Evolutionary conservation across 2,329 filamentous ascomycete species (phyloP).

Genomic region (Dothistroma septosporum): DNA sequence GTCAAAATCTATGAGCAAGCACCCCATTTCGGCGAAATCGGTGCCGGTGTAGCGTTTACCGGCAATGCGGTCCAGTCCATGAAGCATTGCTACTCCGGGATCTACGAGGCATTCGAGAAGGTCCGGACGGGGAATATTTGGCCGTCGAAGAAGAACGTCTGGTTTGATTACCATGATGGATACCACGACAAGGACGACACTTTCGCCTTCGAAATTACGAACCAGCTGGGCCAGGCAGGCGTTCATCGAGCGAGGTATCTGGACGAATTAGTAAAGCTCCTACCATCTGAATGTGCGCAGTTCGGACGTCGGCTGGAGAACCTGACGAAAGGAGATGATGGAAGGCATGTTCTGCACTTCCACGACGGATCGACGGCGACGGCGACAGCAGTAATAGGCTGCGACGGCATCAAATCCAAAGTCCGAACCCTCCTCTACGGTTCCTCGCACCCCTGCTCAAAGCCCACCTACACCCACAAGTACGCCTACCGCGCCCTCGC

Average conservation of each 20-base stretch:
- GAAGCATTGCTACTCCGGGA: conserved; percentile 48
- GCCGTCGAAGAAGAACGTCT: conserved; percentile 36
- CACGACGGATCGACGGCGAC: conserved; percentile 42
- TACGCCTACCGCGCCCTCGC: conserved; percentile 60
- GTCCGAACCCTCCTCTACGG: conserved; percentile 44
- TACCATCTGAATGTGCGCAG: conserved; percentile 36
- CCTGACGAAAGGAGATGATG: conserved; percentile 29
- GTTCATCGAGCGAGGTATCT: conserved; percentile 42
- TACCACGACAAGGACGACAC: conserved; percentile 26
- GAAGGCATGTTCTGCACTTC: conserved; percentile 30
- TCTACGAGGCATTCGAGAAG: conserved; percentile 43
- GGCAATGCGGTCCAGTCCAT: conserved; percentile 54
- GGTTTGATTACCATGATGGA: conserved; percentile 43
- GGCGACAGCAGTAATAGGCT: conserved; percentile 30
- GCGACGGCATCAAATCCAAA: conserved; percentile 51
- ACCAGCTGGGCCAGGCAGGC: conserved; percentile 26
- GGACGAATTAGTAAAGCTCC: conserved; percentile 39
- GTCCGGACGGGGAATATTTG: conserved; percentile 40
- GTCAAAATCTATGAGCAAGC: conserved; percentile 57
- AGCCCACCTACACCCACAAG: conserved; percentile 53
- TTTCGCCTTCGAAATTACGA: conserved; percentile 27
- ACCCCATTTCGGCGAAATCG: conserved; percentile 53
- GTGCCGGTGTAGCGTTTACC: conserved; percentile 55
- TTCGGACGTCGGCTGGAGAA: conserved; percentile 33
- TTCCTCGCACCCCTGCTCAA: conserved; percentile 40